Evolutionary conservation across 2,329 filamentous ascomycete species (phyloP).

Genomic region (Xylariales sp.): DNA sequence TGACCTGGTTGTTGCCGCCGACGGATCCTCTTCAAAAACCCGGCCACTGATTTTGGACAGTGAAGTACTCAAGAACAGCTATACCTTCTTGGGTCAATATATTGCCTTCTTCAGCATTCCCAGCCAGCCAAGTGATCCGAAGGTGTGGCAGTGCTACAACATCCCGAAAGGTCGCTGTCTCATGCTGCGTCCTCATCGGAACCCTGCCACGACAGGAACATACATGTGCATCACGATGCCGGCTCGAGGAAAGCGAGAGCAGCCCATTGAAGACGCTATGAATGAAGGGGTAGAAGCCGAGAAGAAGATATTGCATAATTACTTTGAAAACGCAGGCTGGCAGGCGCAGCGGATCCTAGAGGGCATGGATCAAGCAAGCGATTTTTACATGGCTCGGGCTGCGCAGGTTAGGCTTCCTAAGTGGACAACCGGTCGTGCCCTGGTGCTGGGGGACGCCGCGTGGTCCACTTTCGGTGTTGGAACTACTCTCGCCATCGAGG

Average conservation of each 20-base stretch:
- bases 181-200: not conserved
- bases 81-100: not conserved
- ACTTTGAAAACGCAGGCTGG: slow-evolving; percentile 42
- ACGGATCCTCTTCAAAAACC: slow-evolving; percentile 48
- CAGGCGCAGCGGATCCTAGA: slow-evolving; percentile 35
- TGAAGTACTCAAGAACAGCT: slow-evolving; percentile 13
- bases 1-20: slow-evolving; percentile 51
- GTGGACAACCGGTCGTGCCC: slow-evolving; percentile 35
- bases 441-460: slow-evolving; percentile 45
- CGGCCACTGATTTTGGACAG: slow-evolving; percentile 34
- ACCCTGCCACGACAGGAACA: not conserved
- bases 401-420: slow-evolving; percentile 36
- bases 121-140: too few species aligned
- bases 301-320: slow-evolving; percentile 31
- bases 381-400: slow-evolving; percentile 43
- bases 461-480: slow-evolving; percentile 40
- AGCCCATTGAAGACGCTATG: slow-evolving; percentile 25
- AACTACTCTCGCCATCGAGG: slow-evolving; percentile 32
- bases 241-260: not conserved
- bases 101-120: too few species aligned
- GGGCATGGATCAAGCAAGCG: slow-evolving; percentile 29
- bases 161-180: too few species aligned
- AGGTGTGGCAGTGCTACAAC: too few species aligned
- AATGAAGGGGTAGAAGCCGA: slow-evolving; percentile 29
- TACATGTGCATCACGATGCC: not conserved